Conservation (phyloP, 106 monocot species). For the Dioscorea zingiberensis region DNA sequence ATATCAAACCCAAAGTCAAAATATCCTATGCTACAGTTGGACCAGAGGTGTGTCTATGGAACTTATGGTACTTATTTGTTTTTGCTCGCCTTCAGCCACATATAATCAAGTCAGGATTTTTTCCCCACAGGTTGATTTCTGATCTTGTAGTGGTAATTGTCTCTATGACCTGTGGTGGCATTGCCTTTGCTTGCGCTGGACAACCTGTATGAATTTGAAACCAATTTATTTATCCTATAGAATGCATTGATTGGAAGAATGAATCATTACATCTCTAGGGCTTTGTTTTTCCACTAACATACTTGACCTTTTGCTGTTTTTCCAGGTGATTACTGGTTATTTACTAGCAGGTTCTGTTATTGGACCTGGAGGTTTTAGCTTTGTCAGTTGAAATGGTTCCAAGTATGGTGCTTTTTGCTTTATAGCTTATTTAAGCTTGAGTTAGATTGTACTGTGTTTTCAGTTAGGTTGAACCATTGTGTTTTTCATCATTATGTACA, state of each 20-base stretch:
- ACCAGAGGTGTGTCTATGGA: slow-evolving; percentile 49
- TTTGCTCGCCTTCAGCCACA: background rate
- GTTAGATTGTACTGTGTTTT: too few relatives aligned
- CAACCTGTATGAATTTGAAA: slow-evolving; percentile 56
- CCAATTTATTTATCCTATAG: background rate
- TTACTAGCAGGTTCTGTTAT: slow-evolving; percentile 84
- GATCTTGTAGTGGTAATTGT: slow-evolving; percentile 91
- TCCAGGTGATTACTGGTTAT: slow-evolving; percentile 90
- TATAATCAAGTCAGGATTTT: background rate
- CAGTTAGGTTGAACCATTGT: too few relatives aligned
- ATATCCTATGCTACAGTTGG: slow-evolving; percentile 85
- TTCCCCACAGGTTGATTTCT: slow-evolving; percentile 71
- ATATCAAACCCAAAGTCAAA: slow-evolving; percentile 97
- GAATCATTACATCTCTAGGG: background rate
- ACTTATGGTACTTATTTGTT: background rate
- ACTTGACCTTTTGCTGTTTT: background rate
- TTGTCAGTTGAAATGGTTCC: slow-evolving; percentile 97
- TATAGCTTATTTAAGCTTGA: too few relatives aligned
- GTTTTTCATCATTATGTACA: too few relatives aligned
- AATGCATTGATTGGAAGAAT: background rate
- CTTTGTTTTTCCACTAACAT: background rate
- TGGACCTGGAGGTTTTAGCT: slow-evolving; percentile 85
- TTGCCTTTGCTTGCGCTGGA: slow-evolving; percentile 92
- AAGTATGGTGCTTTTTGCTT: slow-evolving; percentile 48
- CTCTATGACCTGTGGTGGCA: slow-evolving; percentile 74